Evolutionary conservation across 2,329 filamentous ascomycete genomes (phyloP), one percentile per base, ranked within the genome.

Genomic region (Arthrinium puccinioides): DNA sequence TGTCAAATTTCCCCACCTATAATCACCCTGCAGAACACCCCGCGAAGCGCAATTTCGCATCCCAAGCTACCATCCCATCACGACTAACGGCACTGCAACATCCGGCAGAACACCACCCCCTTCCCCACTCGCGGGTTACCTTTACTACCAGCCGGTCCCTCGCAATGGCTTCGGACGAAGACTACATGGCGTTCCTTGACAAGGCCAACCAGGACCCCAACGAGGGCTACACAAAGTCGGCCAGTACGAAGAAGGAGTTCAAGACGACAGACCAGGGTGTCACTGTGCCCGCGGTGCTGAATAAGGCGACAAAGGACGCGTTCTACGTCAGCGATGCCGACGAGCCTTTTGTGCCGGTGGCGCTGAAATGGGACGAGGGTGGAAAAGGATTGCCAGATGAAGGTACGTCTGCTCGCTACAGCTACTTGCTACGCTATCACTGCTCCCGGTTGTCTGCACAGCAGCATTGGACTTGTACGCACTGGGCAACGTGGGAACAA

Each of bases 241-340:
- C 39, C 42, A 55, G 44, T 35, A 51, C 42, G 53, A 63, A 36
- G 44, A 55, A 50, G n/a, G 58, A 61, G 37, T 70, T 78, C 52
- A 77, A 74, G 59, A 55, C 70, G 20, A 61, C 62, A 31, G 74
- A 78, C 49, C 50, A 67, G 43, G 69, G 72, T 45, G 68, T 72
- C 36, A 59, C 70, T 42, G 71, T 88, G 37, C 86, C 88, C 6
- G 60, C 66, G 34, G 61, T 63, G 4, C 68, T 89, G 37, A 60
- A 63, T 38, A 57, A 63, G 27, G 68, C 64, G 7, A 63, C 62
- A 37, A 66, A 70, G 34, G 63, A 82, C 40, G 73, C 70, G 29
- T 80, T 82, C 54, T 94, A 92, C 59, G 61, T 76, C 13, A 92
- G 83, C 44, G 89, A 95, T 41, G 79, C 86, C 21, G 88, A 95